Base-by-base conservation (phyloP, 2,329 filamentous ascomycete species). In the Xylariomycetidae sp. region DNA sequence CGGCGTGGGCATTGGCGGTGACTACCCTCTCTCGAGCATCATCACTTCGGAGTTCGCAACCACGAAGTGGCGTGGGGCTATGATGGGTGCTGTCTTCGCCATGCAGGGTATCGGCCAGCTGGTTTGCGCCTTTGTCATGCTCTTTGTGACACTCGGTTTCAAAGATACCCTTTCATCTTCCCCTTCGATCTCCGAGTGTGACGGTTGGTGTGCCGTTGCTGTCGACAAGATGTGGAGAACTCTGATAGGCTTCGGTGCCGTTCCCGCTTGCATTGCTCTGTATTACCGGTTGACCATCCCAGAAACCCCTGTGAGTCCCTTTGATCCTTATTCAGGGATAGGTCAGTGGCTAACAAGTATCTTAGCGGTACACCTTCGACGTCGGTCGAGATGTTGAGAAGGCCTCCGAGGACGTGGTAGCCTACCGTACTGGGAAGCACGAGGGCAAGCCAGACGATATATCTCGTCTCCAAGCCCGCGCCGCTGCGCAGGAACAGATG, bases 211-310 rank as follows among this genome's bases (percentile, higher is more conserved):
- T 52, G 64, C 67, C 31, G 49, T 76, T n/a, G 79, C 81, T 6
- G 82, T 89, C 5, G 85, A 92, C 65, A 88, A 87, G 70, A 89
- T 89, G 82, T 92, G 85, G 85, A 75, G 85, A 46, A 70, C 79
- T 10, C 70, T 92, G 30, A 85, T 92, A 52, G 85, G 85, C 10
- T 84, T 89, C 50, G 85, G 85, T 46, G 84, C 82, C 27, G 75
- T 92, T 7, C 85, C 85, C 2, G 85, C 82, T 26, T 85, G 79
- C 55, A 78, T 89, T 42, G 85, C 86, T 14, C 74, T 93, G 13
- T 92, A 92, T 67, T 92, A 80, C 63, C 61, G 63, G 29, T 33
- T 92, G 4, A 92, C 85, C 32, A 90, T 93, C 45, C 86, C 86
- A 16, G 86, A 93, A 63, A 90, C 85, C 20, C 85, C 86, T 32